These are phyloP conservation scores for Fusarium subtropicale DNA, from an alignment of 2,329 filamentous ascomycete species.

Conservation along the genomic window DNA sequence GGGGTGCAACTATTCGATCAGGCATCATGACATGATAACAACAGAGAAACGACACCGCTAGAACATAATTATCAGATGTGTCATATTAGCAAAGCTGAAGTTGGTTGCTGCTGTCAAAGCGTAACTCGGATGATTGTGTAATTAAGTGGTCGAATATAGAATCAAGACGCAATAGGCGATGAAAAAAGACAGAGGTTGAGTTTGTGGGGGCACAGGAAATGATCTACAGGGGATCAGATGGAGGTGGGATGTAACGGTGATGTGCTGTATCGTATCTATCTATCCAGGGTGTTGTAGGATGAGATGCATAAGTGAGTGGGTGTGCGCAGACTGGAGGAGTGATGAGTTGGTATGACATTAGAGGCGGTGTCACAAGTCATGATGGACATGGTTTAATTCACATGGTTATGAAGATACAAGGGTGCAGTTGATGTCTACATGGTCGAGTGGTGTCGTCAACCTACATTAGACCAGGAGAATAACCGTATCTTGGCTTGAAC, in stretches of 20 bases:
- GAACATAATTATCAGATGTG: not conserved
- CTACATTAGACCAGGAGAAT: not conserved
- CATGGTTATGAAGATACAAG: not conserved
- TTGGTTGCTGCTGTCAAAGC: conserved; percentile 4
- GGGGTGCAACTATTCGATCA: not conserved
- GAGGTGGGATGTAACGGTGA: conserved; percentile 7
- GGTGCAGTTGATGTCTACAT: not conserved
- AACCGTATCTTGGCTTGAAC: not conserved
- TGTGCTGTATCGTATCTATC: conserved; percentile 6
- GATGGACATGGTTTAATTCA: not conserved
- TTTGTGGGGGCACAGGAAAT: conserved; percentile 1
- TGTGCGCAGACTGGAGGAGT: not conserved
- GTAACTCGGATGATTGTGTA: not conserved
- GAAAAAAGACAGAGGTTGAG: not conserved
- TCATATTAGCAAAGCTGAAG: not conserved
- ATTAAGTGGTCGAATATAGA: not conserved
- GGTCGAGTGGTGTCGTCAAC: not conserved
- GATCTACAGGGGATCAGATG: conserved; percentile 9
- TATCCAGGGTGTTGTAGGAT: not conserved
- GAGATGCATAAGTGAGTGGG: not conserved
- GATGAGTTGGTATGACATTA: not conserved
- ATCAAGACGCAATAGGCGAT: conserved; percentile 1
- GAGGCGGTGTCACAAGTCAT: conserved; percentile 6
- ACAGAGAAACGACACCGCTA: not conserved
- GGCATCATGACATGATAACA: not conserved